Conservation (phyloP, 78 protist genomes). For the Trichosphaerium sp. region DNA sequence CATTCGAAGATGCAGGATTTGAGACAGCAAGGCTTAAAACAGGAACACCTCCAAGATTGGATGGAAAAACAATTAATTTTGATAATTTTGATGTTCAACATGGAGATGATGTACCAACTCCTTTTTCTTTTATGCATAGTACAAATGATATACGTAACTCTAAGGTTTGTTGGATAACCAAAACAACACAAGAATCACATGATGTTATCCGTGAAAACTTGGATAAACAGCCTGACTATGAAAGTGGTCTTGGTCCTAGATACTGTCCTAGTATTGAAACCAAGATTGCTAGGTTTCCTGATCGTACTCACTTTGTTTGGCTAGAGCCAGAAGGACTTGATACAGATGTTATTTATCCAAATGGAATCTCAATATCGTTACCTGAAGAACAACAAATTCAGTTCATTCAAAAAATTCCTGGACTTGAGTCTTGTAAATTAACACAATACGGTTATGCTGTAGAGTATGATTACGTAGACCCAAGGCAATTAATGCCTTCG, state of each 20-base stretch:
- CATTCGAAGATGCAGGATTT: constrained; percentile 48
- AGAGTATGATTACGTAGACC: constrained; percentile 84
- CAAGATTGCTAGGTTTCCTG: constrained; percentile 29
- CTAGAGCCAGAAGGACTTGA: constrained; percentile 87
- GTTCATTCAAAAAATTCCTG: constrained; percentile 47
- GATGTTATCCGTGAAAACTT: constrained; percentile 26
- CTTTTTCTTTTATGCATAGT: constrained; percentile 66
- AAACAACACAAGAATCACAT: constrained; percentile 61
- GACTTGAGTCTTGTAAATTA: constrained; percentile 53
- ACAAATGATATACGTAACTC: no score
- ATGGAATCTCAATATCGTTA: constrained; percentile 77
- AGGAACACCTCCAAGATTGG: constrained; percentile 86
- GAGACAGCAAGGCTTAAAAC: constrained; percentile 68
- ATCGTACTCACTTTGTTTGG: constrained; percentile 65
- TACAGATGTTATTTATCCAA: constrained; percentile 78
- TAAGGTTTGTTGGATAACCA: constrained; percentile 65
- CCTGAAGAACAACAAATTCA: constrained; percentile 67
- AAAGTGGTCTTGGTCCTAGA: constrained; percentile 70
- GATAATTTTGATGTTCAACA: constrained; percentile 40
- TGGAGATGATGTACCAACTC: constrained; percentile 52
- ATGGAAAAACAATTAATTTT: constrained; percentile 38
- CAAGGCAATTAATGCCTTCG: constrained; percentile 46
- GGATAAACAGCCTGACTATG: constrained; percentile 31
- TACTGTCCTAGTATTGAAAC: constrained; percentile 87
- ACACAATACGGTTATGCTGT: constrained; percentile 78